Conservation (phyloP, 768 basidiomycete genomes). For the Dioszegia aurantiaca region DNA sequence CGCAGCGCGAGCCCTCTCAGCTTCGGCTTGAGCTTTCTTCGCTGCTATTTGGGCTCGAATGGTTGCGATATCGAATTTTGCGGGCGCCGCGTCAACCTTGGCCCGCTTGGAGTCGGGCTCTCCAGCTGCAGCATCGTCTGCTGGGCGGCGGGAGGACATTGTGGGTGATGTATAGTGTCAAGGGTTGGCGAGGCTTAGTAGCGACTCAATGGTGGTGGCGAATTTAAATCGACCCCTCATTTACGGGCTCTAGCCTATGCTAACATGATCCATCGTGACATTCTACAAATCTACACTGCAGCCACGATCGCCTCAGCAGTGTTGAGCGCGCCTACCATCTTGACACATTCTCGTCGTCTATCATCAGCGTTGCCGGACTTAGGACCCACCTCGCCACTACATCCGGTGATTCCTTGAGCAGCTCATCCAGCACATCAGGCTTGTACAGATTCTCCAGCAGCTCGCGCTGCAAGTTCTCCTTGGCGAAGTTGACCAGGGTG, state of each 20-base stretch:
- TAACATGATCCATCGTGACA: too few species aligned
- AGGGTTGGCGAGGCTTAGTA: not conserved
- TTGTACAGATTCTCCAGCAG: constrained; percentile 95
- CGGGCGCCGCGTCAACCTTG: constrained; percentile 15
- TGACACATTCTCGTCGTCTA: constrained; percentile 87
- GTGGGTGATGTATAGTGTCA: not conserved
- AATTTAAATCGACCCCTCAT: not conserved
- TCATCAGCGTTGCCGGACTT: constrained; percentile 53
- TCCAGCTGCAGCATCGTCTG: constrained; percentile 27
- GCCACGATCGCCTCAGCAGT: constrained; percentile 72
- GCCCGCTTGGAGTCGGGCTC: constrained; percentile 39
- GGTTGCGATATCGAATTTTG: constrained; percentile 42
- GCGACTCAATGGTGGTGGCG: too few species aligned
- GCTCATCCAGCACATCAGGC: constrained; percentile 88
- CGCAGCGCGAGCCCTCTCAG: constrained; percentile 25
- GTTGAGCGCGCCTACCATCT: constrained; percentile 90
- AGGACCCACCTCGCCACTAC: constrained; percentile 41
- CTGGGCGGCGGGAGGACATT: constrained; percentile 30
- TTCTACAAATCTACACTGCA: constrained; percentile 41
- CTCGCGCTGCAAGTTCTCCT: constrained; percentile 91
- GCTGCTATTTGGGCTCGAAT: constrained; percentile 51
- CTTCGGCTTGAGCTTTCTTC: constrained; percentile 38
- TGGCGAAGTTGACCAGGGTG: constrained; percentile 86
- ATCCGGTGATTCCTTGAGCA: constrained; percentile 68
- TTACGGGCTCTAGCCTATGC: too few species aligned